Evolutionary conservation across 2,329 filamentous ascomycete species (phyloP).

Genomic region (Venturia nashicola): DNA sequence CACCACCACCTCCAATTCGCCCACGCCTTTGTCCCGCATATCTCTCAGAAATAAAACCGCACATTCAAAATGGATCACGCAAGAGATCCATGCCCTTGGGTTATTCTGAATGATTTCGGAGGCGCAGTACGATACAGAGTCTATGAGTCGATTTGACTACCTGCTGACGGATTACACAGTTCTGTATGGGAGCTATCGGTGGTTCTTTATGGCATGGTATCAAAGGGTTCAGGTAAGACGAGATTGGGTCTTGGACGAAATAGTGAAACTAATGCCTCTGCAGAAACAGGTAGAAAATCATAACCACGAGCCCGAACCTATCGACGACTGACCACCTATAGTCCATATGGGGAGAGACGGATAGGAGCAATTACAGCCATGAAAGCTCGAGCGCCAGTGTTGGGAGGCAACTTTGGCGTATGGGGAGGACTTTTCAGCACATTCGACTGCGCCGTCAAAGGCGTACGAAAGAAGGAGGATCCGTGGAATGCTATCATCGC

Average conservation of each 20-base stretch:
- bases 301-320: conserved; percentile 11
- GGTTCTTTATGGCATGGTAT: conserved; percentile 84
- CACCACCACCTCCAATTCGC: neutral
- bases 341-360: conserved; percentile 73
- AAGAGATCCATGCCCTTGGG: conserved; percentile 92
- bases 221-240: conserved; percentile 70
- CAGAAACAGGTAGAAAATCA: conserved; percentile 17
- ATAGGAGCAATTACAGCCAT: conserved; percentile 92
- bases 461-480: conserved; percentile 83
- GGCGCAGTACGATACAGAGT: conserved; percentile 59
- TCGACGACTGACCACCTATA: conserved; percentile 20
- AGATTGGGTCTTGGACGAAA: neutral
- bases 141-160: neutral
- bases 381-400: conserved; percentile 90
- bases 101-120: conserved; percentile 93
- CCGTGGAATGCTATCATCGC: conserved; percentile 97
- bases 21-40: neutral
- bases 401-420: conserved; percentile 95
- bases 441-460: conserved; percentile 95
- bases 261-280: conserved; percentile 13
- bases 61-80: conserved; percentile 57
- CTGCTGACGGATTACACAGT: conserved; percentile 11
- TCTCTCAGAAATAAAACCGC: neutral
- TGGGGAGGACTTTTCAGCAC: conserved; percentile 96
- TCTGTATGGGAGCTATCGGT: conserved; percentile 23